Evolutionary conservation across 1,139 yeast species (phyloP), one percentile per base, ranked within the genome.

Genomic region (Waltiozyma sp.): DNA sequence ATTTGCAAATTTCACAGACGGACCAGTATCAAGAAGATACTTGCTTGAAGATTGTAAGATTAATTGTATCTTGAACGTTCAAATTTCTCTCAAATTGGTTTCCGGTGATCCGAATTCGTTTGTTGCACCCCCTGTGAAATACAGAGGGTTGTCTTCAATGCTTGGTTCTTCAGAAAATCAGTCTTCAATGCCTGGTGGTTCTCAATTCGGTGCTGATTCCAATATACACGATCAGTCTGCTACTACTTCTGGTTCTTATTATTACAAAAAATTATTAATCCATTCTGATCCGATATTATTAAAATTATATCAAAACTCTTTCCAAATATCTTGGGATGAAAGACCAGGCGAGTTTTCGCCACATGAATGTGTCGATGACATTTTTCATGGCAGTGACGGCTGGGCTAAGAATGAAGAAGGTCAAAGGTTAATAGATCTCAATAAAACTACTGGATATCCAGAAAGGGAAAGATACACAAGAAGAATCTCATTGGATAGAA

Each of bases 251-350:
- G 35, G 38, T 7, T 28, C 39, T 1, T 28, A 24, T 9, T 23
- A 31, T 31, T 31, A 31, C 34, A 14, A 43, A 24, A 47, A 40
- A 37, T 42, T 6, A 47, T 49, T 38, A 46, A 45, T 34, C 40
- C 46, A 2, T 35, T 50, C 16, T 49, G 78, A 76, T 50, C 81
- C 81, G 0, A 63, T 75, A 2, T 68, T 80, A 10, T 67, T 69
- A 43, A 67, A 66, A 41, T 61, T 83, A 15, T 74, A 81, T 52
- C 73, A 77, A 47, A 75, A 74, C 51, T 75, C 87, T 1, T 73
- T 81, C 54, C 80, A 81, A 45, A 70, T 83, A 36, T 73, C 85
- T 0, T 87, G 95, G 95, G 88, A 83, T 53, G 77, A 80, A 2
- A 75, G 81, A 45, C 80, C 87, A 15, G 77, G 85, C 41, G 91